phyloP scores from a whole-genome alignment of 371 early-diverging fungal genomes.

The Mortierella sp. region DNA sequence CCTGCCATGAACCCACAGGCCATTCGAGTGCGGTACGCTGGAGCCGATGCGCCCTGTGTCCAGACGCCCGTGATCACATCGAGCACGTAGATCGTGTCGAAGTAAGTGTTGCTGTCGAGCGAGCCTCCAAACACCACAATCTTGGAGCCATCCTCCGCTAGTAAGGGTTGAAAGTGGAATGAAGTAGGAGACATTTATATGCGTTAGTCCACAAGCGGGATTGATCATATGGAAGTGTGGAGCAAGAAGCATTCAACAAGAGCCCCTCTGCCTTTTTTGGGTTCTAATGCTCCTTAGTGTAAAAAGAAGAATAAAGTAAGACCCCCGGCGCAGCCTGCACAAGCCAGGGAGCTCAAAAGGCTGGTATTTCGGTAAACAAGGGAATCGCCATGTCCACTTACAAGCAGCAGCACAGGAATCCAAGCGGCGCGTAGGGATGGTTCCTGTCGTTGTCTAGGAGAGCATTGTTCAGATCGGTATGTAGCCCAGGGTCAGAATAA shows the following conservation, averaged over 20 bases:
- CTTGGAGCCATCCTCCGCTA: conserved; percentile 50
- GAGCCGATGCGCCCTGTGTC: conserved; percentile 20
- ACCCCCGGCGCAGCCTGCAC: background rate
- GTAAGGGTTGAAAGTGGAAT: background rate
- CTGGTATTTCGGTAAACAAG: background rate
- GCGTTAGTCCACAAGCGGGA: background rate
- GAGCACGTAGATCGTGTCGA: conserved; percentile 31
- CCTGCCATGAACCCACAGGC: conserved; percentile 29
- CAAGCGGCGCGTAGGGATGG: conserved; percentile 32
- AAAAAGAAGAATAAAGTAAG: background rate
- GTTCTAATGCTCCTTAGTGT: too few relatives aligned
- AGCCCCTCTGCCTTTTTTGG: background rate
- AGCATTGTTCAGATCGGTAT: background rate
- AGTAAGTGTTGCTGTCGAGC: conserved; percentile 17
- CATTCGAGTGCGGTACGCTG: conserved; percentile 29
- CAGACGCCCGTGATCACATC: conserved; percentile 29
- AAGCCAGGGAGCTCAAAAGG: background rate
- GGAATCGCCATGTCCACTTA: conserved; percentile 17
- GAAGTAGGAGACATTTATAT: background rate
- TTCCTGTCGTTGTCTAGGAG: conserved; percentile 28
- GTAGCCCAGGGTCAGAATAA: background rate
- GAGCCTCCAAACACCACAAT: conserved; percentile 48
- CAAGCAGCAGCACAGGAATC: conserved; percentile 46
- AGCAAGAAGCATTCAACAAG: background rate
- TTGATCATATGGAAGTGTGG: background rate